Conservation (phyloP, 2,329 filamentous ascomycete species). For the Cryphonectria nitschkei region DNA sequence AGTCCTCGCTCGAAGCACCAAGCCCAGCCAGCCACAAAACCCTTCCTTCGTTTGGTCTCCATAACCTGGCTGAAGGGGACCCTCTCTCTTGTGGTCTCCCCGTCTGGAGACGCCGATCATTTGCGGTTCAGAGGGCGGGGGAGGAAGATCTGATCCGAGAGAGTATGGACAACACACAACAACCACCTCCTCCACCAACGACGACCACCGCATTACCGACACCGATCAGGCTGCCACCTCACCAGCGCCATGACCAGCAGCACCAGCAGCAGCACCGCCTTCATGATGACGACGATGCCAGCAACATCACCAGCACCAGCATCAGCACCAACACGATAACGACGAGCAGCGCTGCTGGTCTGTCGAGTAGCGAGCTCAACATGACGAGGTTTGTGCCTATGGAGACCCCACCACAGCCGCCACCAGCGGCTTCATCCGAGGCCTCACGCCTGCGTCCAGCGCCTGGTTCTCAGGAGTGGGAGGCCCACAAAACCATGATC, state of each 20-base stretch:
- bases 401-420: conserved; percentile 9
- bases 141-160: background rate
- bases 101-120: background rate
- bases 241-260: background rate
- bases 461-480: conserved; percentile 27
- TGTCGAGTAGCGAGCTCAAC: background rate
- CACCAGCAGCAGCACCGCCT: background rate
- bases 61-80: no score
- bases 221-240: background rate
- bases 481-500: conserved; percentile 28
- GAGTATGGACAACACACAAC: background rate
- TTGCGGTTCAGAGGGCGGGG: background rate
- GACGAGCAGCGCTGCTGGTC: background rate
- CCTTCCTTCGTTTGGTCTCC: no score
- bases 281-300: background rate
- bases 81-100: no score
- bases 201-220: background rate
- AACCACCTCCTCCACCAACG: background rate
- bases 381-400: background rate
- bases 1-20: background rate
- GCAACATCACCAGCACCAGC: no score
- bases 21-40: background rate
- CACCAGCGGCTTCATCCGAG: conserved; percentile 4
- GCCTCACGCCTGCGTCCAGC: conserved; percentile 9
- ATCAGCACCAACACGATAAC: background rate